Percentiles rank a stretch among this genome's conserved stretches.
Conservation (phyloP, 2,329 filamentous ascomycete genomes). For the Dendryphion nanum region DNA sequence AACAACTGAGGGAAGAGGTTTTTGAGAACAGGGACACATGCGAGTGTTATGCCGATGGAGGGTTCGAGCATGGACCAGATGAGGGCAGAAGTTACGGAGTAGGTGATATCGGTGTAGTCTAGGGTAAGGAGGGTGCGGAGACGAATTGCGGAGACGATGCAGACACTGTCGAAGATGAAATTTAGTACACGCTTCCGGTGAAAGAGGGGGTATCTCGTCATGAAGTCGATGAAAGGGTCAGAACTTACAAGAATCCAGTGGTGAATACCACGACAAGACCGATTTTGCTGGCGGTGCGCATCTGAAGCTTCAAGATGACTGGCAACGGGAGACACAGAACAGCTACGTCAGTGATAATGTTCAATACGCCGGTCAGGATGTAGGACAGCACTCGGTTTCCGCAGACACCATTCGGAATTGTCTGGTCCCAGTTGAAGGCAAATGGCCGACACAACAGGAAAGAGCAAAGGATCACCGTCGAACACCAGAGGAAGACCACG, state of each 20-base stretch:
- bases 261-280: conserved; percentile 5
- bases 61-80: conserved; percentile 4
- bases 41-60: conserved; percentile 2
- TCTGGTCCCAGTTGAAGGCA: conserved; percentile 8
- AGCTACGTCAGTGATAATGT: conserved; percentile 17
- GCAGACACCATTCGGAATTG: conserved; percentile 4
- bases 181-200: too few species aligned
- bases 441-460: conserved; percentile 8
- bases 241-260: too few species aligned
- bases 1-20: too few species aligned
- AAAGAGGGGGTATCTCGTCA: too few species aligned
- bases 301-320: conserved; percentile 13
- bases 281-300: conserved; percentile 26
- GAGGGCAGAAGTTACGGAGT: conserved; percentile 2
- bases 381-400: conserved; percentile 9
- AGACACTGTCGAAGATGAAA: too few species aligned
- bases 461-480: background rate
- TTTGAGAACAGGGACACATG: conserved; percentile 1
- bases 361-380: conserved; percentile 10
- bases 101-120: conserved; percentile 2
- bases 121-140: background rate
- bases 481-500: too few species aligned
- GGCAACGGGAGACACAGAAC: conserved; percentile 17
- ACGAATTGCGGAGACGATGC: background rate
- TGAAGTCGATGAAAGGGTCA: too few species aligned